phyloP scores from a whole-genome alignment of 176 grass and related monocot species.

The Carex cristatella region DNA sequence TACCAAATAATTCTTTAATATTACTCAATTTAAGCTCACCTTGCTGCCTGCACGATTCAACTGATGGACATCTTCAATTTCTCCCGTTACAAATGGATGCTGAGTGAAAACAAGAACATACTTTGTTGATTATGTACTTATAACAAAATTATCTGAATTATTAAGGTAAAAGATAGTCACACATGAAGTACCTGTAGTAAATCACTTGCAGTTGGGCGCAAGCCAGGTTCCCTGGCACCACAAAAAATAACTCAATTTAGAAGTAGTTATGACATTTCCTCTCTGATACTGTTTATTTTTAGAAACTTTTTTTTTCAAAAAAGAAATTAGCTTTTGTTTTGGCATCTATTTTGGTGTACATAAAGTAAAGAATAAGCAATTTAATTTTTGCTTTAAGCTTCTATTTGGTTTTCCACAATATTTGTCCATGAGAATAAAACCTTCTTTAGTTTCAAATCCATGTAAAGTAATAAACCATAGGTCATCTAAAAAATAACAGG shows the following conservation, averaged over 20 bases:
- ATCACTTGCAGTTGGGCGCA: slow-evolving; percentile 8
- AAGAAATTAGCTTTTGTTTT: background rate
- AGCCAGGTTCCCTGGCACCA: slow-evolving; percentile 11
- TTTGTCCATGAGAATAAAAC: background rate
- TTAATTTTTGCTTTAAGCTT: background rate
- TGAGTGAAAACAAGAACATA: slow-evolving; percentile 42
- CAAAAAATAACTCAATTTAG: slow-evolving; percentile 16
- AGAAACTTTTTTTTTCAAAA: background rate
- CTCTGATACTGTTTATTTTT: background rate
- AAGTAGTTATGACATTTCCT: background rate
- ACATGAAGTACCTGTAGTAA: slow-evolving; percentile 11
- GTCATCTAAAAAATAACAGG: slow-evolving; percentile 19
- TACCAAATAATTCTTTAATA: background rate
- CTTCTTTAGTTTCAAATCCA: slow-evolving; percentile 16
- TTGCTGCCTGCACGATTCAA: slow-evolving; percentile 31
- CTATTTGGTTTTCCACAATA: slow-evolving; percentile 3
- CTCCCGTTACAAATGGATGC: slow-evolving; percentile 93
- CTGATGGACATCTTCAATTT: slow-evolving; percentile 36
- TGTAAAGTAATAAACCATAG: background rate
- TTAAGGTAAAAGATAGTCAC: slow-evolving; percentile 7
- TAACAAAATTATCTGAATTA: background rate
- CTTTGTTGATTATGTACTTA: slow-evolving; percentile 12
- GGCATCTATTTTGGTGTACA: background rate
- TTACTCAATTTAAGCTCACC: slow-evolving; percentile 30
- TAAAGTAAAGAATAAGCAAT: background rate